Evolutionary conservation across 306 rosid species (phyloP).

Genomic region (Lithocarpus polystachyus): DNA sequence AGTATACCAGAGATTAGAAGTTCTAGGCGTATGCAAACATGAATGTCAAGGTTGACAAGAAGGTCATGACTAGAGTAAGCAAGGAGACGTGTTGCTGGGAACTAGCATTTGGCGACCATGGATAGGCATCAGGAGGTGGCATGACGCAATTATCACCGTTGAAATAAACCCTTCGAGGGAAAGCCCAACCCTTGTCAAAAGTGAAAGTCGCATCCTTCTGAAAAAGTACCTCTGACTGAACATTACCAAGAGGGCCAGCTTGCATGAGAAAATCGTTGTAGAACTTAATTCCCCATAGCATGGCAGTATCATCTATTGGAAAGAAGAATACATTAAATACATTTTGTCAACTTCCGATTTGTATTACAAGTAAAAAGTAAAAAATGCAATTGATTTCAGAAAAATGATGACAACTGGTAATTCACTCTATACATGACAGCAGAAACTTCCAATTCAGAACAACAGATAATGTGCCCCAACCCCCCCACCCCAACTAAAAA

Average conservation of each 20-base stretch:
- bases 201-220: slow-evolving; percentile 67
- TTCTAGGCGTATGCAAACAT: slow-evolving; percentile 28
- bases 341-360: background rate
- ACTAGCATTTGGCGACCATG: slow-evolving; percentile 64
- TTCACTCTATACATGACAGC: background rate
- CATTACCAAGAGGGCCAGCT: slow-evolving; percentile 78
- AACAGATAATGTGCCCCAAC: background rate
- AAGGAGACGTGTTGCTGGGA: slow-evolving; percentile 35
- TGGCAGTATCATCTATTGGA: slow-evolving; percentile 80
- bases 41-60: slow-evolving; percentile 38
- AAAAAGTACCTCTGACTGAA: slow-evolving; percentile 82
- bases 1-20: background rate
- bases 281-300: slow-evolving; percentile 92
- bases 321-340: slow-evolving; percentile 26
- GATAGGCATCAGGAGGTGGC: slow-evolving; percentile 91
- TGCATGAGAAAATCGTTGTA: slow-evolving; percentile 80
- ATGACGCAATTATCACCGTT: slow-evolving; percentile 93
- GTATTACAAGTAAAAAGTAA: background rate
- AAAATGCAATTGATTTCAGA: background rate
- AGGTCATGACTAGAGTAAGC: slow-evolving; percentile 33
- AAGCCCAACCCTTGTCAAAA: slow-evolving; percentile 90
- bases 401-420: background rate
- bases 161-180: slow-evolving; percentile 80
- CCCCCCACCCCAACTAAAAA: background rate
- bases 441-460: background rate